These are phyloP conservation scores for Diaporthe vexans DNA, from an alignment of 2,329 filamentous ascomycete genomes.

Conservation along the genomic window DNA sequence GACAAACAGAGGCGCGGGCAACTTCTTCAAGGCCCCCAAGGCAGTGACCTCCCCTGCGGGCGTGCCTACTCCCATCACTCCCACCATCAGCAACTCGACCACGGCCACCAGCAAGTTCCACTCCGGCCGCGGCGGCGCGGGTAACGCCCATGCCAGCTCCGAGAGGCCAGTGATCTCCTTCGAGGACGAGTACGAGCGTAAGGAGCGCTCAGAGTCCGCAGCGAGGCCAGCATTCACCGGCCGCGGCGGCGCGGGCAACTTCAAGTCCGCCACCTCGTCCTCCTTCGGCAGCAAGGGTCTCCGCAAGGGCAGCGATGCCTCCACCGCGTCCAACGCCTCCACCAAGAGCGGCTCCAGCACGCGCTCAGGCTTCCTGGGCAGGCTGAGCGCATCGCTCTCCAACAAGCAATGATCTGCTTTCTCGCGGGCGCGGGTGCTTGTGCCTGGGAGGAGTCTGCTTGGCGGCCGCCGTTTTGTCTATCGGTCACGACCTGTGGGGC, in stretches of 20 bases:
- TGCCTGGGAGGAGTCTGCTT: neutral
- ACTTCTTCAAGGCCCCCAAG: constrained; percentile 64
- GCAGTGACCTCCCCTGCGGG: constrained; percentile 62
- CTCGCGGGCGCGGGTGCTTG: too few relatives aligned
- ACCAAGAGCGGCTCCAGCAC: constrained; percentile 48
- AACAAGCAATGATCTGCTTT: neutral
- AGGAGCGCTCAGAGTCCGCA: constrained; percentile 64
- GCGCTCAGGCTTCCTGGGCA: constrained; percentile 52
- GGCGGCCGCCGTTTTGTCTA: too few relatives aligned
- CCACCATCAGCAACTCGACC: constrained; percentile 57
- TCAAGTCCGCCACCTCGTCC: constrained; percentile 43
- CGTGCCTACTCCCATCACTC: constrained; percentile 63
- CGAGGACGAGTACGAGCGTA: constrained; percentile 74
- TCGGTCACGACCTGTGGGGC: neutral
- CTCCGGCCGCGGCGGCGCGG: constrained; percentile 76
- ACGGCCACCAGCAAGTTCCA: constrained; percentile 54
- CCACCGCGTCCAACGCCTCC: constrained; percentile 47
- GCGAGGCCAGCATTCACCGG: constrained; percentile 66
- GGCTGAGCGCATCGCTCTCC: constrained; percentile 51
- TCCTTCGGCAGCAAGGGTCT: constrained; percentile 21
- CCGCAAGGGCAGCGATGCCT: constrained; percentile 51
- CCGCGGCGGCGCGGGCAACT: constrained; percentile 75
- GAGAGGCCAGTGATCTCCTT: constrained; percentile 74
- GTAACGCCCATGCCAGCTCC: constrained; percentile 69
- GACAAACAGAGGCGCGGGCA: constrained; percentile 60